Conservation (phyloP, 768 basidiomycete species). For the Trametes cinnabarina region DNA sequence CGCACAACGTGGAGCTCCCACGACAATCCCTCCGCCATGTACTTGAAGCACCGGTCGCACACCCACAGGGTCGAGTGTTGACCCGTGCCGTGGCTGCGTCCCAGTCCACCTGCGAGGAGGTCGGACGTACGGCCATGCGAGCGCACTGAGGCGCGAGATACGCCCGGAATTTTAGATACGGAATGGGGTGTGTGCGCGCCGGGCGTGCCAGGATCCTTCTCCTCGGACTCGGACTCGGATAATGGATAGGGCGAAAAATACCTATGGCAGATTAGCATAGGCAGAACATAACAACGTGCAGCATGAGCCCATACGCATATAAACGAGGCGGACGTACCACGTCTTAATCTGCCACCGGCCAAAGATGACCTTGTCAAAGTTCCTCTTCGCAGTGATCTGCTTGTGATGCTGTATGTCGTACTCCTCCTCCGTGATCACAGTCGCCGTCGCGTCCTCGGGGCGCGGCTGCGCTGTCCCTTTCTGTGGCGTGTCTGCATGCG, state of each 20-base stretch:
- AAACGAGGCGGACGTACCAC: constrained; percentile 53
- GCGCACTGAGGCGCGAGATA: constrained; percentile 49
- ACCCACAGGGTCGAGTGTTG: constrained; percentile 70
- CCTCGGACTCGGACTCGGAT: constrained; percentile 63
- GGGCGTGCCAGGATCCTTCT: constrained; percentile 30
- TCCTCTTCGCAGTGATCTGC: constrained; percentile 66
- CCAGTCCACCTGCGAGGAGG: constrained; percentile 61
- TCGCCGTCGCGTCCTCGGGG: constrained; percentile 16
- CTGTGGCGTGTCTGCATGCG: not conserved
- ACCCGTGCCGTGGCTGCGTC: constrained; percentile 41
- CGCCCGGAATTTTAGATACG: constrained; percentile 41
- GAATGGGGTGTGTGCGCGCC: constrained; percentile 17
- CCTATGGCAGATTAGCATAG: constrained; percentile 41
- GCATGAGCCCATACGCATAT: not conserved
- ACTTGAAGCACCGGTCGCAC: constrained; percentile 95
- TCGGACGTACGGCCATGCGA: constrained; percentile 76
- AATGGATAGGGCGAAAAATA: constrained; percentile 93
- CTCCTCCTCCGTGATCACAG: constrained; percentile 62
- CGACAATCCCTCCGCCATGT: constrained; percentile 71
- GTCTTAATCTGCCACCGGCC: constrained; percentile 86
- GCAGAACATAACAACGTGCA: not conserved
- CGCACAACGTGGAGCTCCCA: constrained; percentile 73
- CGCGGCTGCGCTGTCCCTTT: constrained; percentile 12
- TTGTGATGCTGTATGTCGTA: constrained; percentile 67
- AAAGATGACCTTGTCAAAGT: constrained; percentile 85